phyloP scores from a whole-genome alignment of 73 alveolate species.

The Paramecium primaurelia region DNA sequence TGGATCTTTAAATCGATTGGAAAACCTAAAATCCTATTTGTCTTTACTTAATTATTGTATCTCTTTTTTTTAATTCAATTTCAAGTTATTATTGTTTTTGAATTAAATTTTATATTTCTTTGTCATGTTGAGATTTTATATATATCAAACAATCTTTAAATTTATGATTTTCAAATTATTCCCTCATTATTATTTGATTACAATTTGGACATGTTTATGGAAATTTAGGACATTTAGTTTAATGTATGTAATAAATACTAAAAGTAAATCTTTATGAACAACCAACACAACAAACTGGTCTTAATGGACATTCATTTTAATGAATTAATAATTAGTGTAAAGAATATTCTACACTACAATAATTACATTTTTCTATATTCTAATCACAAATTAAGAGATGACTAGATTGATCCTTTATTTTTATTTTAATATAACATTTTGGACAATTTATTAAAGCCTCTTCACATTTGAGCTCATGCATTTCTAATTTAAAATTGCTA shows the following conservation, averaged over 20 bases:
- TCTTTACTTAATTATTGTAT: not conserved
- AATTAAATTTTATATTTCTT: slow-evolving; percentile 7
- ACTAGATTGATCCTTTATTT: not conserved
- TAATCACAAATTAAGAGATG: not conserved
- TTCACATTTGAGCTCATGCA: not conserved
- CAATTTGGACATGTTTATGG: not conserved
- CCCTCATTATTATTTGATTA: not conserved
- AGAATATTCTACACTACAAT: not conserved
- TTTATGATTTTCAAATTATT: not conserved
- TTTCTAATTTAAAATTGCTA: not conserved
- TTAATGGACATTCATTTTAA: not conserved
- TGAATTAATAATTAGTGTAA: not conserved
- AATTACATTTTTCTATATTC: not conserved
- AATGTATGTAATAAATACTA: not conserved
- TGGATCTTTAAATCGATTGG: slow-evolving; percentile 22
- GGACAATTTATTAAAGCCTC: not conserved
- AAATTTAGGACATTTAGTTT: not conserved
- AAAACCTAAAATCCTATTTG: not conserved
- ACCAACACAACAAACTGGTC: not conserved
- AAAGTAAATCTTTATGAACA: not conserved
- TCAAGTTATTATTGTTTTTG: not conserved
- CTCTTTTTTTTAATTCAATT: not conserved
- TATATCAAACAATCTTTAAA: not conserved
- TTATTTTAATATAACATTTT: not conserved
- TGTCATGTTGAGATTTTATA: not conserved